A percentile compares a stretch with the other conserved stretches of the same genome.
These are phyloP conservation scores for Amanita fuliginea DNA, from an alignment of 768 basidiomycete species.

Conservation along the genomic window DNA sequence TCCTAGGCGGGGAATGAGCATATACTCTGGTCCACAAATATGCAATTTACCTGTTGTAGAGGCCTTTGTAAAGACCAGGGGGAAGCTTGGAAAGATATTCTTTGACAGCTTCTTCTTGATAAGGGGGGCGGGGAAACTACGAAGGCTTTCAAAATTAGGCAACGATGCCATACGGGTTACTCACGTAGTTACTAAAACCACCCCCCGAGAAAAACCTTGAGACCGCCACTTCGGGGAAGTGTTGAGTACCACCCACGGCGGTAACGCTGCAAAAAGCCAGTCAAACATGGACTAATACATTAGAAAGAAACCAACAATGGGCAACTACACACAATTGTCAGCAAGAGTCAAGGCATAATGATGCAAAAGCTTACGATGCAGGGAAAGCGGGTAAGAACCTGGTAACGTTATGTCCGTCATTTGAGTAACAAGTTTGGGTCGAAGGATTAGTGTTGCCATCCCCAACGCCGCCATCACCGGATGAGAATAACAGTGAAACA, in stretches of 20 bases:
- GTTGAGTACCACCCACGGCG: slow-evolving; percentile 53
- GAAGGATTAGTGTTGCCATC: slow-evolving; percentile 43
- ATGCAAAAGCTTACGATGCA: slow-evolving; percentile 24
- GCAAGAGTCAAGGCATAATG: not conserved
- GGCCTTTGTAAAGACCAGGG: slow-evolving; percentile 38
- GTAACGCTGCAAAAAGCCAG: slow-evolving; percentile 41
- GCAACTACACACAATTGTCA: slow-evolving; percentile 20
- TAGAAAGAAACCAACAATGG: slow-evolving; percentile 31
- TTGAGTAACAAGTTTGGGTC: slow-evolving; percentile 43
- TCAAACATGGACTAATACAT: not conserved
- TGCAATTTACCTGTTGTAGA: slow-evolving; percentile 32
- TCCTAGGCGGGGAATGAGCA: not conserved
- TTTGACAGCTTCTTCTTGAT: slow-evolving; percentile 36
- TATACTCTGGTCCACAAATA: not conserved
- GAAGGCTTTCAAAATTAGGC: not conserved
- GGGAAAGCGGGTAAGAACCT: slow-evolving; percentile 54
- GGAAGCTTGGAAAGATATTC: slow-evolving; percentile 34
- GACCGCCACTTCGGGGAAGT: slow-evolving; percentile 49
- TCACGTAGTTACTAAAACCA: slow-evolving; percentile 61
- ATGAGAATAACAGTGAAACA: slow-evolving; percentile 50
- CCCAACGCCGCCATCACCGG: slow-evolving; percentile 63
- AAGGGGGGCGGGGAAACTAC: slow-evolving; percentile 43
- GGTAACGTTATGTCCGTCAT: slow-evolving; percentile 43
- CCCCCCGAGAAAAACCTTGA: slow-evolving; percentile 50
- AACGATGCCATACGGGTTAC: slow-evolving; percentile 11